Evolutionary conservation across 2,329 filamentous ascomycete genomes (phyloP).

Genomic region (Sclerotinia minor): DNA sequence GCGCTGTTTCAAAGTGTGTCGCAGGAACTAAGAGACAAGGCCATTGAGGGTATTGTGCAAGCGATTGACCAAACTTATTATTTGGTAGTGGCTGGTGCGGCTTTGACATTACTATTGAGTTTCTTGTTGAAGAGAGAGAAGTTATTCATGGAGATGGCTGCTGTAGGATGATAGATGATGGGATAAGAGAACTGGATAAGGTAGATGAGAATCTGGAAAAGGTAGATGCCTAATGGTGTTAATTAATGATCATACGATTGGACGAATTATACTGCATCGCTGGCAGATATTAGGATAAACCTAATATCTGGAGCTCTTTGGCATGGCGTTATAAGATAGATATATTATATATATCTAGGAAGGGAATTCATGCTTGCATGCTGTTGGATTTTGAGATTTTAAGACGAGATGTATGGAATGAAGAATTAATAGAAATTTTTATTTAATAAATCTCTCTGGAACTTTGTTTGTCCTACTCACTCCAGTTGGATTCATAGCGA

Average conservation of each 20-base stretch:
- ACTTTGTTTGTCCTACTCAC: background rate
- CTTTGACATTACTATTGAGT: slow-evolving; percentile 34
- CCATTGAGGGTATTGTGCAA: slow-evolving; percentile 36
- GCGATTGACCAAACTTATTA: slow-evolving; percentile 39
- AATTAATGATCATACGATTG: background rate
- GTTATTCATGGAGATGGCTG: slow-evolving; percentile 24
- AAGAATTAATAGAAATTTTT: background rate
- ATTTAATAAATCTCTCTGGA: background rate
- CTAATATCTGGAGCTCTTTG: background rate
- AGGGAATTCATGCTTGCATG: slow-evolving; percentile 1
- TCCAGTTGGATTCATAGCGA: background rate
- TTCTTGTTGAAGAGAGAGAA: slow-evolving; percentile 38
- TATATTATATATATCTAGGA: background rate
- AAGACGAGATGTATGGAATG: background rate
- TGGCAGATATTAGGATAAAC: background rate
- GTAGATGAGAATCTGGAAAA: background rate
- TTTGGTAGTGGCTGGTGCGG: slow-evolving; percentile 37
- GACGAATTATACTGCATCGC: slow-evolving; percentile 5
- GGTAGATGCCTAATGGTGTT: background rate
- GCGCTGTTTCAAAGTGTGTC: slow-evolving; percentile 23
- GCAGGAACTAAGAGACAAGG: slow-evolving; percentile 29
- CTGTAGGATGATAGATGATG: slow-evolving; percentile 14
- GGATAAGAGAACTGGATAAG: background rate
- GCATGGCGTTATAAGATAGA: background rate
- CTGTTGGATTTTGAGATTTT: background rate